Conservation (phyloP, 2,329 filamentous ascomycete species). For the Zarea fungicola region DNA sequence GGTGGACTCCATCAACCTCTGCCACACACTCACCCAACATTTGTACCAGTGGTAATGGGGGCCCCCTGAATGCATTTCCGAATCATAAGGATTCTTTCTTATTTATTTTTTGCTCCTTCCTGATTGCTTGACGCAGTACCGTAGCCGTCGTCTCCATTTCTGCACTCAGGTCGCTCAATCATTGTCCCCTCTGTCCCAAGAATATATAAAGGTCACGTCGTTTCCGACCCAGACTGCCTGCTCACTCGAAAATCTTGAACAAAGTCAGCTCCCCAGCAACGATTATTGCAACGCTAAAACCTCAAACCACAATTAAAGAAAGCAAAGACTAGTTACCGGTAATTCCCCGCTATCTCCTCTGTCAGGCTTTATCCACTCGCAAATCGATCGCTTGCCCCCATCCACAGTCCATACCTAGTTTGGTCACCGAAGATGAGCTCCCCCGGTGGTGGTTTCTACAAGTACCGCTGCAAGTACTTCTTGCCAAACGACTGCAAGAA, state of each 20-base stretch:
- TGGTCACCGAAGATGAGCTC: slow-evolving; percentile 22
- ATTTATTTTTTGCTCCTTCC: background rate
- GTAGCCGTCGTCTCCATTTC: slow-evolving; percentile 1
- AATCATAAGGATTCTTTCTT: background rate
- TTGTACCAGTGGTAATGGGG: background rate
- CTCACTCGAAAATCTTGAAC: too few species aligned
- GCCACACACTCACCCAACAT: too few species aligned
- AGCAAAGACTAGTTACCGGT: too few species aligned
- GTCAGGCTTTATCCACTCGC: background rate
- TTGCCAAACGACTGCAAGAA: slow-evolving; percentile 46
- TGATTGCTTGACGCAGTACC: background rate
- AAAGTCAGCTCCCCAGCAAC: too few species aligned
- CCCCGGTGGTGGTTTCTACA: slow-evolving; percentile 43
- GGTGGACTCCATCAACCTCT: too few species aligned
- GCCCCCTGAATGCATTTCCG: background rate
- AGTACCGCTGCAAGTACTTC: slow-evolving; percentile 52
- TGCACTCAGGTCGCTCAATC: background rate
- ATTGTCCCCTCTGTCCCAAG: background rate
- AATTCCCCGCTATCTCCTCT: slow-evolving; percentile 4
- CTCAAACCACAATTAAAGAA: too few species aligned
- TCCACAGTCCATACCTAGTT: background rate
- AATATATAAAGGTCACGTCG: background rate
- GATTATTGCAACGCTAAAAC: too few species aligned
- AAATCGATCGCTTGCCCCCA: background rate
- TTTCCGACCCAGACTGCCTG: too few species aligned